Evolutionary conservation across 805 yeast species (phyloP).

Genomic region (Kazachstania taianensis): DNA sequence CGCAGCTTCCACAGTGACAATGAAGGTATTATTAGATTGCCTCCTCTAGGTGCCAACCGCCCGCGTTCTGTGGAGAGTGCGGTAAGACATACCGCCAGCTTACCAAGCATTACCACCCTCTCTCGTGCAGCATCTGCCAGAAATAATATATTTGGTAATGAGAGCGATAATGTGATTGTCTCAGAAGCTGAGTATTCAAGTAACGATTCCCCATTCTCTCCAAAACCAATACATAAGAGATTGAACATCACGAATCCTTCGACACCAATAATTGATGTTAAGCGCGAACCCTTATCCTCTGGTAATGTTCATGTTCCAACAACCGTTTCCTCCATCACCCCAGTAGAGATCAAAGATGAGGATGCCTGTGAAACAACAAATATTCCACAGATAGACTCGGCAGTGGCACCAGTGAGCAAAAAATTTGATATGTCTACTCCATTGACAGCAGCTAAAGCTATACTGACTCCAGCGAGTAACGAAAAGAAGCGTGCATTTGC

Average conservation of each 20-base stretch:
- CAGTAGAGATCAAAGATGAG: no score
- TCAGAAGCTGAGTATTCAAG: background rate
- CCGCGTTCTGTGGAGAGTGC: conserved; percentile 22
- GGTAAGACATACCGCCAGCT: conserved; percentile 15
- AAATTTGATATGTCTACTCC: conserved; percentile 23
- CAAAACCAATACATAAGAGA: background rate
- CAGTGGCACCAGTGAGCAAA: conserved; percentile 4
- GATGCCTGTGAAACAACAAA: no score
- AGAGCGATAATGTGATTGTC: background rate
- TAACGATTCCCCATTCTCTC: background rate
- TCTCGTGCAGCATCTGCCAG: background rate
- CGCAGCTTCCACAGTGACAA: conserved; percentile 18
- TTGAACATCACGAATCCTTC: background rate
- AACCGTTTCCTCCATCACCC: background rate
- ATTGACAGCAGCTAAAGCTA: conserved; percentile 27
- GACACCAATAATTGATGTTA: background rate
- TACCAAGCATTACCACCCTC: conserved; percentile 1
- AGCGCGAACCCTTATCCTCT: no score
- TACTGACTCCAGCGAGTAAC: conserved; percentile 23
- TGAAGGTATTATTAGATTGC: conserved; percentile 23
- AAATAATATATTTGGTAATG: no score
- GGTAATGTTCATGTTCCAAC: background rate
- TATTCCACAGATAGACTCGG: background rate
- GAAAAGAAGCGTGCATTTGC: conserved; percentile 47
- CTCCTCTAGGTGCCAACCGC: conserved; percentile 19